Evolutionary conservation across 2,329 filamentous ascomycete genomes (phyloP).

Genomic region (Apiospora hydei): DNA sequence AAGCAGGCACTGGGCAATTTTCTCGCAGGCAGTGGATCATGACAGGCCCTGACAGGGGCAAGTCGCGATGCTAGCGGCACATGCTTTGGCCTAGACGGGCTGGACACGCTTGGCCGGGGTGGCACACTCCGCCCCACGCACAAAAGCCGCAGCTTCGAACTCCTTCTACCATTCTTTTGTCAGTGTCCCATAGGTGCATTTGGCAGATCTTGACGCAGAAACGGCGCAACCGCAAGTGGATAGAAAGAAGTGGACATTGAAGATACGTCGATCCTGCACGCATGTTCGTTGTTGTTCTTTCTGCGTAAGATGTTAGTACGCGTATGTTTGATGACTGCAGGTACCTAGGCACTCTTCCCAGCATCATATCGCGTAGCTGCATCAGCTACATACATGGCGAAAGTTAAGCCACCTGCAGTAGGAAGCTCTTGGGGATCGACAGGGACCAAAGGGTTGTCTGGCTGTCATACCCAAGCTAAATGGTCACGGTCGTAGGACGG

Average conservation of each 20-base stretch:
- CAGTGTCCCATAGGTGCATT: too few relatives aligned
- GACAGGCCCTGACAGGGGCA: background rate
- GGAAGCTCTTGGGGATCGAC: too few relatives aligned
- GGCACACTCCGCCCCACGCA: background rate
- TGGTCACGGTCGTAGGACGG: too few relatives aligned
- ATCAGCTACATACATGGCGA: too few relatives aligned
- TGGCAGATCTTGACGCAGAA: background rate
- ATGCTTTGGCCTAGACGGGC: background rate
- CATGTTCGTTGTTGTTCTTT: background rate
- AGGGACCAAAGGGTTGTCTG: too few relatives aligned
- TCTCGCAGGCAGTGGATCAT: background rate
- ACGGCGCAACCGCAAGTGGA: background rate
- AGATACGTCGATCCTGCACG: background rate
- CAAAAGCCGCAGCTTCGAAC: conserved; percentile 9
- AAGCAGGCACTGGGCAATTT: background rate
- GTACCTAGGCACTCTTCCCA: too few relatives aligned
- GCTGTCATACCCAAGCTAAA: too few relatives aligned
- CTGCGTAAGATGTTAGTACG: too few relatives aligned
- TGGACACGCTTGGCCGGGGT: background rate
- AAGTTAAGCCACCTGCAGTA: too few relatives aligned
- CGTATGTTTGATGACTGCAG: background rate
- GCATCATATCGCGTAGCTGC: too few relatives aligned
- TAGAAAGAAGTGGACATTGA: background rate
- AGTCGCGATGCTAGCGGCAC: background rate
- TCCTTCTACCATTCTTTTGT: background rate